Evolutionary conservation across 2,329 filamentous ascomycete species (phyloP), one percentile per base, ranked within the genome.

Genomic region (Alternaria arbusti): DNA sequence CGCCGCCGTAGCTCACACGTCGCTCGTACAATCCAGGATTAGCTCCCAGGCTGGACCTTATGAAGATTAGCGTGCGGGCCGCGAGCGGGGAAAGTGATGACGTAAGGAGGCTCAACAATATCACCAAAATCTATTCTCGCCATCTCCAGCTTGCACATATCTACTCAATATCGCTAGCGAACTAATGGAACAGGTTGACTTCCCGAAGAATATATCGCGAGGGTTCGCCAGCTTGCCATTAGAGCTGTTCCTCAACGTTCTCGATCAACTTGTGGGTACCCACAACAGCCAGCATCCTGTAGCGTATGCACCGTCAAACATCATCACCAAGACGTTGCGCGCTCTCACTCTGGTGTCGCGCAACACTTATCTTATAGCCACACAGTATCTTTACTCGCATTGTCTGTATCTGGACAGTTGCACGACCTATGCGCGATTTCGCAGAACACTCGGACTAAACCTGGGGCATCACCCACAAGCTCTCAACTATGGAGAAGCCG

Each of bases 211-310:
- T 0, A 15, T 11, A 22, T 17, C 20, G 17, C 49, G n/a, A 36
- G 49, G 28, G 32, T 51, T 51, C 20, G 20, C 49, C 4, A 32
- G 22, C 20, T 64, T 78, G 8, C 74, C 75, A 3, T 46, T 64
- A 4, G 75, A 78, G 43, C 57, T 77, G 2, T 72, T 76, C 30
- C 62, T 75, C 12, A 61, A 67, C 23, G 56, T 76, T 13, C 66
- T 78, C 20, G 74, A 78, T 43, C 70, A 76, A 56, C 66, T 78
- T 12, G 69, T 75, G 12, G 65, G 60, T 6, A 71, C 61, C 12
- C 59, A 56, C 22, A 45, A 66, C 50, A 65, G 68, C 32, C 50
- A 26, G 4, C 59, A 65, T 28, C 69, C 70, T 3, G 60, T 77
- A 23, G 74, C 72, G 17, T 70, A 68, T 44, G 57, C 63, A 12